These are phyloP conservation scores for Mycena rebaudengoi DNA, from an alignment of 768 basidiomycete genomes.

Conservation along the genomic window DNA sequence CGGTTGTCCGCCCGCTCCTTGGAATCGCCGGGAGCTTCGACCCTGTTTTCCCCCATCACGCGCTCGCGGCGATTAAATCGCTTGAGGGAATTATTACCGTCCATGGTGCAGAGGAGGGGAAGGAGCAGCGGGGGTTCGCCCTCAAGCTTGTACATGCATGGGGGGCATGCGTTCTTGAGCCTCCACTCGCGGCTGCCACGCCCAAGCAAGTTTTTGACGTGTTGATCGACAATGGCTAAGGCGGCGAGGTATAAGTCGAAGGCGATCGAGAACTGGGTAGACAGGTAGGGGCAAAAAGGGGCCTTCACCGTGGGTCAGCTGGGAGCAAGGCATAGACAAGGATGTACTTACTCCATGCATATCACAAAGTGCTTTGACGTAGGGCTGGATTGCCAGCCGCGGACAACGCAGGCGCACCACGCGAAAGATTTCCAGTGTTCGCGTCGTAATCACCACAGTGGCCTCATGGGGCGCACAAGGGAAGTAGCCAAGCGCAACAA, in stretches of 20 bases:
- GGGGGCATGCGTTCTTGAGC: no score
- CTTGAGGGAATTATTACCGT: slow-evolving; percentile 36
- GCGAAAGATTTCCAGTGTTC: slow-evolving; percentile 20
- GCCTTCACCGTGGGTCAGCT: no score
- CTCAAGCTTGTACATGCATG: slow-evolving; percentile 33
- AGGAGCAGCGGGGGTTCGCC: slow-evolving; percentile 26
- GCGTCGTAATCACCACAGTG: slow-evolving; percentile 9
- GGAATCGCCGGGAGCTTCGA: not conserved
- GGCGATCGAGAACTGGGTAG: no score
- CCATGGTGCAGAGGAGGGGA: slow-evolving; percentile 27
- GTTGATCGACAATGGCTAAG: slow-evolving; percentile 4
- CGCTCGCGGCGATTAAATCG: slow-evolving; percentile 3
- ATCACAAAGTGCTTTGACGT: slow-evolving; percentile 20
- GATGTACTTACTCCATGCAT: slow-evolving; percentile 12
- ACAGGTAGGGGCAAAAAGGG: slow-evolving; percentile 20
- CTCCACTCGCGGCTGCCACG: slow-evolving; percentile 27
- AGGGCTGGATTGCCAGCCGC: slow-evolving; percentile 22
- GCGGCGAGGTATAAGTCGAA: slow-evolving; percentile 29
- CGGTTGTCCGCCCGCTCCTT: slow-evolving; percentile 9
- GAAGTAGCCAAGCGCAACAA: slow-evolving; percentile 16
- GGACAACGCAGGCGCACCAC: slow-evolving; percentile 15
- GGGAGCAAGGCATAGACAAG: no score
- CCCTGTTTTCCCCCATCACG: slow-evolving; percentile 15
- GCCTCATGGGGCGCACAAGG: slow-evolving; percentile 3
- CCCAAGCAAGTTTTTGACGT: slow-evolving; percentile 17